Base-by-base conservation (phyloP, 1,284 basidiomycete species). In the Farysia itapuensis region DNA sequence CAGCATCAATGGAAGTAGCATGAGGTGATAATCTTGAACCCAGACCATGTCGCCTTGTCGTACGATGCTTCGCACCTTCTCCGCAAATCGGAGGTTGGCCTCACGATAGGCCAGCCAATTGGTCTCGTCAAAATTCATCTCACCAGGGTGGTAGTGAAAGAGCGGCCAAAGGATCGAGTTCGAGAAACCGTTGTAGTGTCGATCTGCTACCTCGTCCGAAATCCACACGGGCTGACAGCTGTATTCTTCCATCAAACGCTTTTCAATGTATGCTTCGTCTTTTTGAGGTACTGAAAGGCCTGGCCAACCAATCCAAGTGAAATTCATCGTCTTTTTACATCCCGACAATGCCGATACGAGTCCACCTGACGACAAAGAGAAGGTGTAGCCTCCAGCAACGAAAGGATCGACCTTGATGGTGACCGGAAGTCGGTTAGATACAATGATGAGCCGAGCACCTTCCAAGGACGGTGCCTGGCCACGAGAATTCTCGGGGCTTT, bases 101-200 rank as follows among this genome's bases (percentile, higher is more conserved):
- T 96, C 91, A 25, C 94, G 86, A 79, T 98, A 99, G 1, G 92
- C 94, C 37, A 88, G 84, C 94, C 94, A 99, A 78, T 97, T 90
- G 72, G 88, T 89, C 79, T 96, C 91, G 79, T 97, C 94, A 77
- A 98, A 98, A 80, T 92, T 95, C 92, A 98, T 98, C 64, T 74
- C 72, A 7, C 74, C 72, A 0, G 67, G 64, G 77, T 96, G 93
- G 79, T 97, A 99, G 78, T 99, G 94, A 83, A 98, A 97, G 35
- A 99, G 82, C 1, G 94, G 94, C 94, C 94, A 99, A 29, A 99
- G 85, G 79, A 99, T 98, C 38, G 91, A 95, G 81, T 99, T 99
- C 64, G 91, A 93, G 82, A 99, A 98, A n/a, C 80, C 80, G 72
- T 97, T 98, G 82, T 98, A 99, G 79, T 97, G 94, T 43, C 87